These are phyloP conservation scores for Aspergillus ostianus DNA, from an alignment of 495 filamentous ascomycete species.

Conservation along the genomic window DNA sequence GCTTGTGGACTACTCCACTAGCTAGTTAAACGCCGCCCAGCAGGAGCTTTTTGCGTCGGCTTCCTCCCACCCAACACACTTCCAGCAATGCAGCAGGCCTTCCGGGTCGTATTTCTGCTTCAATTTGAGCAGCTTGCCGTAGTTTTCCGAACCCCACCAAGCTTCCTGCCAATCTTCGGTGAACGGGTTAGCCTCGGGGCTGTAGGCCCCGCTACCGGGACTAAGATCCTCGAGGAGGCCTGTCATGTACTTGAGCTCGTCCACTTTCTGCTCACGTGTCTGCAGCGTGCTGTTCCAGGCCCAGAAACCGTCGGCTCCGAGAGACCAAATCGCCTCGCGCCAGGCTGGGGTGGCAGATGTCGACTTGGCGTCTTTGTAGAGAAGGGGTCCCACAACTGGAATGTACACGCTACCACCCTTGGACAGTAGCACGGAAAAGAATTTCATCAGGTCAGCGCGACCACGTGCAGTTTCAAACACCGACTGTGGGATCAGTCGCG, in stretches of 20 bases:
- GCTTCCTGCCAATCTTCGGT: slow-evolving; percentile 43
- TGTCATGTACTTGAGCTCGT: slow-evolving; percentile 31
- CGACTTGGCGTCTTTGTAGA: slow-evolving; percentile 27
- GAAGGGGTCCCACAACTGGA: slow-evolving; percentile 27
- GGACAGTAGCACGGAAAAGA: slow-evolving; percentile 15
- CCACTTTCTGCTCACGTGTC: slow-evolving; percentile 29
- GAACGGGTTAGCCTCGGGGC: slow-evolving; percentile 46
- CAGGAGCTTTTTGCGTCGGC: slow-evolving; percentile 5
- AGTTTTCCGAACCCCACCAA: slow-evolving; percentile 51
- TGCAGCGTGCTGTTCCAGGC: slow-evolving; percentile 35
- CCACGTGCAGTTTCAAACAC: slow-evolving; percentile 27
- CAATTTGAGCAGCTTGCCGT: slow-evolving; percentile 31
- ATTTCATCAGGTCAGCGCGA: slow-evolving; percentile 23
- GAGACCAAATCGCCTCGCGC: slow-evolving; percentile 39
- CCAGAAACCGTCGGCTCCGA: slow-evolving; percentile 31
- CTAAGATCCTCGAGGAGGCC: slow-evolving; percentile 38
- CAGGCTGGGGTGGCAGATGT: slow-evolving; percentile 45
- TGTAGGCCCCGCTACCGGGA: slow-evolving; percentile 42
- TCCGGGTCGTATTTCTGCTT: slow-evolving; percentile 48
- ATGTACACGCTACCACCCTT: slow-evolving; percentile 25
- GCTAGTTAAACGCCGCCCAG: slow-evolving; percentile 7
- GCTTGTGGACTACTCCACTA: background rate
- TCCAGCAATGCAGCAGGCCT: slow-evolving; percentile 41
- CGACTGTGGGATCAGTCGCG: slow-evolving; percentile 37
- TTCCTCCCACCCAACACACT: slow-evolving; percentile 47